Percentiles rank a stretch among this genome's conserved stretches.
These are phyloP conservation scores for Chaetomium cochliodes DNA, from an alignment of 495 filamentous ascomycete species.

Conservation along the genomic window DNA sequence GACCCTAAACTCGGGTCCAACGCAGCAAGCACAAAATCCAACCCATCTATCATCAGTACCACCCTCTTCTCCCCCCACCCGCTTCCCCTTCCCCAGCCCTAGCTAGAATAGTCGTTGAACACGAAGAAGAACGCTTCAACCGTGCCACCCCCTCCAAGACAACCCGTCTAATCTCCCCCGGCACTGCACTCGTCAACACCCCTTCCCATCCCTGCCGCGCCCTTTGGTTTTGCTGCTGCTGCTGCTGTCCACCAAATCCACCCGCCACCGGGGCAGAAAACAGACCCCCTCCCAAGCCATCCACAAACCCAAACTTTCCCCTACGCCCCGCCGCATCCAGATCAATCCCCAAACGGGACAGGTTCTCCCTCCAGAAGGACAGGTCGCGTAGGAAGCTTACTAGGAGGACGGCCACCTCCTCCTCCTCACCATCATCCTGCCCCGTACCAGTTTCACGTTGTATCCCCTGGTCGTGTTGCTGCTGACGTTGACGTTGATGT, in stretches of 20 bases:
- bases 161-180: constrained; percentile 27
- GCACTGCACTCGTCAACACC: constrained; percentile 10
- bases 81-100: neutral
- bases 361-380: constrained; percentile 70
- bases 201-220: constrained; percentile 12
- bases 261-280: neutral
- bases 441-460: neutral
- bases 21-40: constrained; percentile 57
- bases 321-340: constrained; percentile 57
- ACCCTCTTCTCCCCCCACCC: constrained; percentile 30
- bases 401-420: constrained; percentile 58
- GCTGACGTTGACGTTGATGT: neutral
- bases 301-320: constrained; percentile 66
- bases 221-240: neutral
- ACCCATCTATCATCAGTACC: constrained; percentile 55
- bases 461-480: neutral
- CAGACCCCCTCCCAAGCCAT: constrained; percentile 53
- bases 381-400: constrained; percentile 77
- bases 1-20: constrained; percentile 17
- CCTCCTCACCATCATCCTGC: constrained; percentile 23
- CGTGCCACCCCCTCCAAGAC: constrained; percentile 37
- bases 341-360: constrained; percentile 67
- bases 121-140: constrained; percentile 14
- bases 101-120: no score
- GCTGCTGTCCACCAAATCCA: neutral